Evolutionary conservation across 2,329 filamentous ascomycete species (phyloP), one percentile per base, ranked within the genome.

Genomic region (Fusarium acutatum): DNA sequence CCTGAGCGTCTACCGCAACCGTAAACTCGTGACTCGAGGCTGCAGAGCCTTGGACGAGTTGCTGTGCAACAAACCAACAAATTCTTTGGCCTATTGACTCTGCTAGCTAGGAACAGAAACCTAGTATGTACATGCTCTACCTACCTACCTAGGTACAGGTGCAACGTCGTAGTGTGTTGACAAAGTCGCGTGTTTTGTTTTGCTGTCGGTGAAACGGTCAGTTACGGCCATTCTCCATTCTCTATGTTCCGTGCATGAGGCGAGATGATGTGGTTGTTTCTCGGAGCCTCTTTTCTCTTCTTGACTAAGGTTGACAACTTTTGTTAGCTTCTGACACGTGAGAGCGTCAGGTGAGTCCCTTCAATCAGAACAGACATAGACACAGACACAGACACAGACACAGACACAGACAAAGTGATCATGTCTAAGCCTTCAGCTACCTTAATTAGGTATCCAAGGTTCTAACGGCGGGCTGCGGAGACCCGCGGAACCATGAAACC

Each of bases 341-440:
- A 73, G 69, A 71, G 40, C 30, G 32, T 76, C 74, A 76, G 60
- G 60, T 67, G 61, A 47, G 53, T 57, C 38, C 28, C 38, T 32
- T 35, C 54, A 47, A 46, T 40, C 35, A 41, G 50, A 41, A 32
- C 22, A 30, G 14, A 34, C 44, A 43, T 18, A 37, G 17, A 7
- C 35, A 37, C 35, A 37, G 44, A 24, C 15, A 26, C 22, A 49
- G 28, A 60, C 35, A 43, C 35, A 37, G 17, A 7, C 35, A 37
- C 35, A 37, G 44, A 24, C 15, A 26, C 22, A 49, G 28, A 60
- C 35, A 44, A 12, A 26, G 18, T 18, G 35, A 38, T n/a, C 24
- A 53, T 28, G 50, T 28, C 34, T n/a, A 18, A 28, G 24, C 50
- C 34, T 50, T 26, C n/a, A 35, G 32, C 49, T 46, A 43, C 40